A percentile compares a stretch with the other conserved stretches of the same genome.
Conservation (phyloP, 257 asterid genomes). For the Orobanche coerulescens region DNA sequence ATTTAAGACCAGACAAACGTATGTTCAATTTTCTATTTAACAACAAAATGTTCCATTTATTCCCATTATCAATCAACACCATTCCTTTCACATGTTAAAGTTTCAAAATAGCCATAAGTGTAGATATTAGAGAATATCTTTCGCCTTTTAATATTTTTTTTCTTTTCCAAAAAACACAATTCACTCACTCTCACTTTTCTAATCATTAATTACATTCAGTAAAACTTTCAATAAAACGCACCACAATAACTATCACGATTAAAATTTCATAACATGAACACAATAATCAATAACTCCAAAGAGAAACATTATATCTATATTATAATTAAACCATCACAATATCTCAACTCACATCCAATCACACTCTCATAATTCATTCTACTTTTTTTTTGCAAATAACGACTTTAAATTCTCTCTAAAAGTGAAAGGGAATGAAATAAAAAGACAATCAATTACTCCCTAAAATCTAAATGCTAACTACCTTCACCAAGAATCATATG, state of each 20-base stretch:
- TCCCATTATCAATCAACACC: neutral
- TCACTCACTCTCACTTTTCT: neutral
- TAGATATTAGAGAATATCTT: too few species aligned
- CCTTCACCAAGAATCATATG: neutral
- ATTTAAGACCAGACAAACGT: neutral
- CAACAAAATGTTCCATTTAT: neutral
- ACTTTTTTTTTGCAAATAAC: neutral
- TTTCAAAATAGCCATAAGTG: too few species aligned
- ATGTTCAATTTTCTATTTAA: neutral
- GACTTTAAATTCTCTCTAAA: neutral
- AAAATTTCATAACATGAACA: neutral
- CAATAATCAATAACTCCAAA: too few species aligned
- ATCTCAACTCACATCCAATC: neutral
- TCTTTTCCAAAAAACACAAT: too few species aligned
- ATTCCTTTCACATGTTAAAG: neutral
- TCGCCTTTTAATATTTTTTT: too few species aligned
- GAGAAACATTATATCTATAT: too few species aligned
- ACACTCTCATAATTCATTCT: neutral
- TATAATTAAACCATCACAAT: too few species aligned
- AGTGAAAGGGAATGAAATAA: too few species aligned
- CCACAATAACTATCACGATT: neutral
- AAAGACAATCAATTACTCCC: neutral
- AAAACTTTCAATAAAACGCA: neutral
- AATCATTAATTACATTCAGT: neutral
- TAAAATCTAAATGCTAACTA: neutral